Conservation (phyloP, 352 stramenopile genomes). For the Phytophthora uliginosa region DNA sequence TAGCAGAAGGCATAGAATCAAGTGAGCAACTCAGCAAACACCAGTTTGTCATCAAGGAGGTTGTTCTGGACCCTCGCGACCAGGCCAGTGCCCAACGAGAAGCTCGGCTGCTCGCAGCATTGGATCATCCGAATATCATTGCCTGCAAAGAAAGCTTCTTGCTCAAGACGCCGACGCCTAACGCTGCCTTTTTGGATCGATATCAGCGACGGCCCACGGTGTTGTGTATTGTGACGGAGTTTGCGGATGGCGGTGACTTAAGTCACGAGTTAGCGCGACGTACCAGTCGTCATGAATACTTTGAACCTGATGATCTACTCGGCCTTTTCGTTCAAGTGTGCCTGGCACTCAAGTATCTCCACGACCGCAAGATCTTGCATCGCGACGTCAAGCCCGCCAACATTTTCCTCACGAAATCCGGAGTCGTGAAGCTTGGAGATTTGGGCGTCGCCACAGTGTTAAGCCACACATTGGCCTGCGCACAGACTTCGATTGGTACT, state of each 20-base stretch:
- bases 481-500: constrained; percentile 79
- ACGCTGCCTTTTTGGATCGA: constrained; percentile 1
- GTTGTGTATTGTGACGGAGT: constrained; percentile 91
- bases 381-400: constrained; percentile 91
- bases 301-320: constrained; percentile 56
- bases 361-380: constrained; percentile 89
- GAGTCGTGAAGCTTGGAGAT: constrained; percentile 82
- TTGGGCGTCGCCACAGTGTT: constrained; percentile 84
- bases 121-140: constrained; percentile 91
- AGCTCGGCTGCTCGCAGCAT: constrained; percentile 68
- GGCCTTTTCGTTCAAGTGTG: constrained; percentile 77
- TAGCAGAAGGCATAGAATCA: constrained; percentile 5
- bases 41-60: constrained; percentile 82
- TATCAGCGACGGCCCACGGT: constrained; percentile 27
- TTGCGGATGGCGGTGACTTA: constrained; percentile 82
- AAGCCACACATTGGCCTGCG: constrained; percentile 78
- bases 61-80: constrained; percentile 77
- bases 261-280: constrained; percentile 60
- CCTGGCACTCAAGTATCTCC: constrained; percentile 85
- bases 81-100: constrained; percentile 66
- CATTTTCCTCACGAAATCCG: constrained; percentile 78
- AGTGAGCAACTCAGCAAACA: constrained; percentile 39
- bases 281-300: constrained; percentile 12
- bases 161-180: constrained; percentile 22
- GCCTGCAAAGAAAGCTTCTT: constrained; percentile 84